Base-by-base conservation (phyloP, 2,329 filamentous ascomycete species). In the Passalora sequoiae region DNA sequence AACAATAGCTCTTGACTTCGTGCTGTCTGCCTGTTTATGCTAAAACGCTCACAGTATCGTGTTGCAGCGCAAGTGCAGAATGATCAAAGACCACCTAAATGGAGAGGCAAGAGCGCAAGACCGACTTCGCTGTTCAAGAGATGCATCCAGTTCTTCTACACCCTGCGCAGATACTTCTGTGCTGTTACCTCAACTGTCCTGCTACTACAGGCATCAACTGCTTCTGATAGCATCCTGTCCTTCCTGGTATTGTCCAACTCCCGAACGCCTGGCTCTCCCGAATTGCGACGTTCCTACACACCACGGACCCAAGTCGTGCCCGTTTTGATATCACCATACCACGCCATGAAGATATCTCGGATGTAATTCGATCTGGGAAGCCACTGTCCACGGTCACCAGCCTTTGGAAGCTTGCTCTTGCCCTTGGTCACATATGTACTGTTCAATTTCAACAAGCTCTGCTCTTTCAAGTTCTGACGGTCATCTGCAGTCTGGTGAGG, bases 341-440 rank as follows among this genome's bases (percentile, higher is more conserved):
- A 66, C 10, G 67, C 66, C 47, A 62, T 64, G 58, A 67, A 66
- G 7, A 65, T 62, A 55, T 74, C 71, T 47, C 54, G 52, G 28
- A 70, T 64, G 39, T 72, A 74, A 46, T 67, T 69, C 21, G 61
- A 63, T 35, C 71, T 55, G 20, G 68, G 62, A 50, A 57, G 51
- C 71, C 71, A 74, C 12, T 68, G 66, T 0, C 67, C 70, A 4
- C 54, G 55, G 9, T 63, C 60, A 2, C 73, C 75, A 1, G 66
- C 69, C 49, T 71, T 74, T 0, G 77, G 77, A 37, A 78, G 58
- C 5, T 60, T 51, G 5, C 57, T 56, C 17, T 58, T 47, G 2
- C 65, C 69, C 24, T 65, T 66, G 50, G 69, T 67, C 2, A 79
- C 50, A 53, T 80, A 80, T 0, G 75, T 79, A 4, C 69, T 71